A percentile compares a stretch with the other conserved stretches of the same genome.
phyloP scores from a whole-genome alignment of 2,329 filamentous ascomycete species.

The Alternaria dauci region DNA sequence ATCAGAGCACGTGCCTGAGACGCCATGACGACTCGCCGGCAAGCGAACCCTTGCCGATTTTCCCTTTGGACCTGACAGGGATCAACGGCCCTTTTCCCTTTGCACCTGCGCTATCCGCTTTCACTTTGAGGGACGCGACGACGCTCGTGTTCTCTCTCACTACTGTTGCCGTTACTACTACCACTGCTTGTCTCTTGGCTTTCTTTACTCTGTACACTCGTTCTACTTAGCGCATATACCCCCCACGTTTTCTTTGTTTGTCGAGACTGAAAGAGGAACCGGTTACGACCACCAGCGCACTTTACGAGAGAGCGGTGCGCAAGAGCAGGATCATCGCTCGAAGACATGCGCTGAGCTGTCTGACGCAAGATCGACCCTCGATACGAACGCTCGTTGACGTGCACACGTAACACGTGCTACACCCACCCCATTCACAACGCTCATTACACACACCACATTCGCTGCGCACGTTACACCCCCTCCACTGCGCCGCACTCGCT shows the following conservation, averaged over 20 bases:
- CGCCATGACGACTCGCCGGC: background rate
- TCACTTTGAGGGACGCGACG: background rate
- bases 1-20: constrained; percentile 9
- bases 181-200: constrained; percentile 1
- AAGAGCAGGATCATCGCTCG: background rate
- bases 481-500: constrained; percentile 17
- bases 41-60: background rate
- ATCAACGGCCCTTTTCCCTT: constrained; percentile 2
- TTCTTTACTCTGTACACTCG: background rate
- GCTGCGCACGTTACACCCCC: constrained; percentile 14
- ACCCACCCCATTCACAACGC: background rate
- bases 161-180: background rate
- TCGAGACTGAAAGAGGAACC: background rate
- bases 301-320: background rate
- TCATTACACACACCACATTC: background rate
- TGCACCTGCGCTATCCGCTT: background rate
- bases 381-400: background rate
- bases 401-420: background rate
- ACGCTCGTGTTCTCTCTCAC: background rate
- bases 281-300: background rate
- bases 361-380: background rate
- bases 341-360: constrained; percentile 3
- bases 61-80: constrained; percentile 8
- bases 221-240: constrained; percentile 2
- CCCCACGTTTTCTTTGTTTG: background rate